A percentile compares a stretch with the other conserved stretches of the same genome.
phyloP scores from a whole-genome alignment of 2,329 filamentous ascomycete genomes.

The Bipolaris sorokiniana region DNA sequence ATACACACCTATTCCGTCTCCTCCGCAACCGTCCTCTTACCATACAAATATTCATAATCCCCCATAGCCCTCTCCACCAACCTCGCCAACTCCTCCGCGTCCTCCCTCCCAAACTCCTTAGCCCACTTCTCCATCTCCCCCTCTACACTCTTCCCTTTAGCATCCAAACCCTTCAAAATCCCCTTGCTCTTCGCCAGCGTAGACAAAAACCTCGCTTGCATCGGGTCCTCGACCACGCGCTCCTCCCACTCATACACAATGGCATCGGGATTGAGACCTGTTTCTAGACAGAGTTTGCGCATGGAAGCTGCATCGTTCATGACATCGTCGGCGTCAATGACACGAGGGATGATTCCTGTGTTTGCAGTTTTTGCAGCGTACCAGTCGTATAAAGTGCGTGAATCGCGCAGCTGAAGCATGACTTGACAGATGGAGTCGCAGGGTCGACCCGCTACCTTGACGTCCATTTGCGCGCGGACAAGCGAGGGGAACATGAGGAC shows the following conservation, averaged over 20 bases:
- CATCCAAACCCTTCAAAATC: slow-evolving; percentile 15
- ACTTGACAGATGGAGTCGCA: neutral
- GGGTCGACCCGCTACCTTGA: neutral
- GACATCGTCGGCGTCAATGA: slow-evolving; percentile 30
- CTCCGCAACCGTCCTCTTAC: neutral
- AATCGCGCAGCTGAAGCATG: slow-evolving; percentile 3
- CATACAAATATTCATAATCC: slow-evolving; percentile 22
- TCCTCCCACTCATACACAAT: slow-evolving; percentile 25
- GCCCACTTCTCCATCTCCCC: slow-evolving; percentile 21
- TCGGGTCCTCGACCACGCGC: slow-evolving; percentile 3
- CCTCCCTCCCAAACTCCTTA: slow-evolving; percentile 16
- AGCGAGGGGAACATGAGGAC: slow-evolving; percentile 24
- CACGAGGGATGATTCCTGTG: neutral
- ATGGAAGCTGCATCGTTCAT: slow-evolving; percentile 19
- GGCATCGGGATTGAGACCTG: slow-evolving; percentile 14
- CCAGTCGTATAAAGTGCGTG: slow-evolving; percentile 20
- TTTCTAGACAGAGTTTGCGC: slow-evolving; percentile 15
- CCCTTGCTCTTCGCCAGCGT: slow-evolving; percentile 16
- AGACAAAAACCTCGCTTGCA: slow-evolving; percentile 10
- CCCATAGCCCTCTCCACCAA: slow-evolving; percentile 16
- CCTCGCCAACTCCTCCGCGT: slow-evolving; percentile 7
- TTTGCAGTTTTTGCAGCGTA: slow-evolving; percentile 5
- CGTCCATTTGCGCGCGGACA: slow-evolving; percentile 14
- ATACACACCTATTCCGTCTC: neutral
- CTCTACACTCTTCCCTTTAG: slow-evolving; percentile 11